Base-by-base conservation (phyloP, 2,329 filamentous ascomycete genomes). In the Trichoderma gracile region DNA sequence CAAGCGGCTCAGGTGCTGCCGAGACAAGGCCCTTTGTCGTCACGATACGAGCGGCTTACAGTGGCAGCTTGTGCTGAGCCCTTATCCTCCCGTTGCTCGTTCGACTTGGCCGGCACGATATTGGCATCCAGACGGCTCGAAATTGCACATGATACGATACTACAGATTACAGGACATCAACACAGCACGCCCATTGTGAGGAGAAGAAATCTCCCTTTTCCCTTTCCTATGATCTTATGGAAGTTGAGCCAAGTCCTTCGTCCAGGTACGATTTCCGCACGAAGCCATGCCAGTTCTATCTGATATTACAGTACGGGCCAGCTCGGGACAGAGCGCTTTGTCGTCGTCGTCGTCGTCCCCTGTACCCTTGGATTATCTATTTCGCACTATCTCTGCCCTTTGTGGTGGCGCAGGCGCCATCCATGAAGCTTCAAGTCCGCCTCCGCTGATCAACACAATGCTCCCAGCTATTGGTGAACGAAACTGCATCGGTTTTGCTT, bases 381-480 rank as follows among this genome's bases (percentile, higher is more conserved):
- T 33, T 21, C 12, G 42, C 21, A 33, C 46, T 33, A 10, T 38
- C 27, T 17, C 27, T 33, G 17, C n/a, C 25, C 45, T 47, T 23
- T 27, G 56, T 14, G 33, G 58, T 53, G 58, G 58, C 58, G 38
- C 58, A 52, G 46, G 52, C 21, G 42, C 46, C 46, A 60, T 52
- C 42, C 12, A 52, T n/a, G 47, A 42, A 42, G 33, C 46, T 47
- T 30, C 27, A 38, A 14, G 10, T 38, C 33, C 33, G 12, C 43
- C 23, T 61, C 58, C 47, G 58, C 47, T 45, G 58, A 61, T 61
- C 58, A 61, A 40, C 58, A 45, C 23, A 55, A 46, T 46, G 47
- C 49, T 54, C 30, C 38, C 30, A 17, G 40, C 42, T 25, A 52
- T 50, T 62, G 23, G 40, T 46, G 30, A 45, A 46, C 43, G 33